Conservation (phyloP, 495 filamentous ascomycete species). For the Trichoderma gamsii region DNA sequence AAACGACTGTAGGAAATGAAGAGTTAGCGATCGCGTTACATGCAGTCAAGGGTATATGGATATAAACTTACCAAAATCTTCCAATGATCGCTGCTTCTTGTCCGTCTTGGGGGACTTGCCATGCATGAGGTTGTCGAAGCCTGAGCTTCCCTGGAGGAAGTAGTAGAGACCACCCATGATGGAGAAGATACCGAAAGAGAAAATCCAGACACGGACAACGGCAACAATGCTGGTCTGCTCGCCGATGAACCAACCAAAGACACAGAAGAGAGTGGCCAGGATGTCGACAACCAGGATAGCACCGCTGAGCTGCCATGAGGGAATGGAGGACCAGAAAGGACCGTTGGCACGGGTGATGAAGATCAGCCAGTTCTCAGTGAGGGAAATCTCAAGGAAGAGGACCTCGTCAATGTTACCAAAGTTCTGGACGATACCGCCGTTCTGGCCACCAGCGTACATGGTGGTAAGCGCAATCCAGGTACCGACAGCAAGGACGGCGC, state of each 20-base stretch:
- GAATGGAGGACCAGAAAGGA: conserved; percentile 76
- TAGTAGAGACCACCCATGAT: conserved; percentile 56
- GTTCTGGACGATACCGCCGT: conserved; percentile 82
- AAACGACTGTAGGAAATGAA: conserved; percentile 50
- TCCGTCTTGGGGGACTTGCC: conserved; percentile 72
- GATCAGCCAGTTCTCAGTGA: conserved; percentile 94
- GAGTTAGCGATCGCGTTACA: conserved; percentile 27
- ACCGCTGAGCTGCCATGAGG: conserved; percentile 71
- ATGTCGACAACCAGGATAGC: conserved; percentile 78
- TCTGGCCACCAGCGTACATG: conserved; percentile 58
- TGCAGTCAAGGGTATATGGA: not conserved
- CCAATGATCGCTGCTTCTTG: conserved; percentile 66
- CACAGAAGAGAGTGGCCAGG: conserved; percentile 72
- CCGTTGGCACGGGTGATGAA: conserved; percentile 89
- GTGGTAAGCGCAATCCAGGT: conserved; percentile 81
- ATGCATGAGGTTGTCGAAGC: conserved; percentile 90
- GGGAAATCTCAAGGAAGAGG: conserved; percentile 82
- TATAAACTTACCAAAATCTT: conserved; percentile 72
- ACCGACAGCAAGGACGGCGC: conserved; percentile 70
- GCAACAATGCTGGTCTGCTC: conserved; percentile 65
- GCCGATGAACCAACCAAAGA: conserved; percentile 73
- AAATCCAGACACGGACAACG: conserved; percentile 82
- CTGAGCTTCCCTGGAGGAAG: conserved; percentile 65
- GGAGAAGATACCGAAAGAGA: conserved; percentile 80
- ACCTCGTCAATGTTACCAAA: conserved; percentile 75